phyloP scores from a whole-genome alignment of 2,329 filamentous ascomycete species.

The Trichoderma guizhouense region DNA sequence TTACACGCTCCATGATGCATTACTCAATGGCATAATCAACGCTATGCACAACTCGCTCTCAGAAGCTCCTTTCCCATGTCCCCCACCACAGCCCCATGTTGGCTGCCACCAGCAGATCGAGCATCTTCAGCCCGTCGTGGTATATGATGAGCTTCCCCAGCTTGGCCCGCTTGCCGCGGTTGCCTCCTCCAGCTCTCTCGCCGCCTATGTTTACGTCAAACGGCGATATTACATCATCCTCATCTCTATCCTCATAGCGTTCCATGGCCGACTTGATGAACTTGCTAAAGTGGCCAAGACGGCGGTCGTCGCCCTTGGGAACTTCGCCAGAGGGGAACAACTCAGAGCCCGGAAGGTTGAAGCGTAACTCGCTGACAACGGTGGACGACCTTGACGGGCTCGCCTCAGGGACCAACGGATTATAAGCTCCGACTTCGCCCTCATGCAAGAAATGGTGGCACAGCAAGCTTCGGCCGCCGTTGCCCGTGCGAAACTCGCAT shows the following conservation, averaged over 20 bases:
- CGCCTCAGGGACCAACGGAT: conserved; percentile 41
- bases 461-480: conserved; percentile 69
- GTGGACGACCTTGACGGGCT: conserved; percentile 35
- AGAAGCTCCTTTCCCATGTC: conserved; percentile 65
- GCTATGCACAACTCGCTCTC: neutral
- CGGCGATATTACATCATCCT: conserved; percentile 35
- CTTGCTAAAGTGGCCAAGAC: conserved; percentile 44
- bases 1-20: neutral
- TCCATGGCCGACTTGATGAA: conserved; percentile 33
- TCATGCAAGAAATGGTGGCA: conserved; percentile 68
- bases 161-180: conserved; percentile 82
- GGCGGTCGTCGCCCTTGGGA: conserved; percentile 30
- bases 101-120: conserved; percentile 85
- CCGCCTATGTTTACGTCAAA: conserved; percentile 74
- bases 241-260: conserved; percentile 38
- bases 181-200: conserved; percentile 82
- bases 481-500: conserved; percentile 80
- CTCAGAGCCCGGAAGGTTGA: conserved; percentile 71
- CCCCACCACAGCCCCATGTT: conserved; percentile 95
- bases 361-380: conserved; percentile 77
- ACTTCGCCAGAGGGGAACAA: conserved; percentile 40
- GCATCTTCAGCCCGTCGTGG: conserved; percentile 89
- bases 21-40: neutral
- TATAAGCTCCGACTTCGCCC: conserved; percentile 34
- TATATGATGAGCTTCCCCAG: conserved; percentile 89